Evolutionary conservation across 2,329 filamentous ascomycete genomes (phyloP).

Genomic region (Hypoxylon sp.): DNA sequence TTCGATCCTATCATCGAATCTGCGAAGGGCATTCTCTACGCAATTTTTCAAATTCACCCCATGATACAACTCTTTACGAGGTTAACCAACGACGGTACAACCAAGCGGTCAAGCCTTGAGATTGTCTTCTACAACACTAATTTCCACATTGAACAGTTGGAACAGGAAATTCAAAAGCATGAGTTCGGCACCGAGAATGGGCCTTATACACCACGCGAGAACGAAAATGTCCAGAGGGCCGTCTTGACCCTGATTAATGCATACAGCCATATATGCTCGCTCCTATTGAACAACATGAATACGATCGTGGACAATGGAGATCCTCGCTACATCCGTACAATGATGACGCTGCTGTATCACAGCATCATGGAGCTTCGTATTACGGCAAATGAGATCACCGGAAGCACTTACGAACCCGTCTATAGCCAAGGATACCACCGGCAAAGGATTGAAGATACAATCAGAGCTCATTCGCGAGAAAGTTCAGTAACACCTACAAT

Average conservation of each 20-base stretch:
- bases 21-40: conserved; percentile 75
- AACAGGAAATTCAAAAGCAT: conserved; percentile 74
- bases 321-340: conserved; percentile 74
- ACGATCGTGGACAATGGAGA: conserved; percentile 75
- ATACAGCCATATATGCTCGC: conserved; percentile 74
- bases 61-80: conserved; percentile 76
- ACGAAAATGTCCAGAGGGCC: conserved; percentile 73
- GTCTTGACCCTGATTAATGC: conserved; percentile 74
- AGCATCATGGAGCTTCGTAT: conserved; percentile 76
- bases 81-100: conserved; percentile 70
- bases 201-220: conserved; percentile 65
- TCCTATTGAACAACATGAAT: conserved; percentile 72
- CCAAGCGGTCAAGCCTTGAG: conserved; percentile 73
- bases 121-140: conserved; percentile 77
- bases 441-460: conserved; percentile 59
- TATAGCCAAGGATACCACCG: conserved; percentile 47
- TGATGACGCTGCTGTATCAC: conserved; percentile 74
- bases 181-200: conserved; percentile 66
- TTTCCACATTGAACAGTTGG: conserved; percentile 74
- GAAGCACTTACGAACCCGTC: conserved; percentile 44
- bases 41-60: conserved; percentile 76
- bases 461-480: conserved; percentile 65
- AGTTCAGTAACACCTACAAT: conserved; percentile 66
- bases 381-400: conserved; percentile 56
- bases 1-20: conserved; percentile 73